Evolutionary conservation across 768 basidiomycete genomes (phyloP).

Genomic region (Amanita phalloides): DNA sequence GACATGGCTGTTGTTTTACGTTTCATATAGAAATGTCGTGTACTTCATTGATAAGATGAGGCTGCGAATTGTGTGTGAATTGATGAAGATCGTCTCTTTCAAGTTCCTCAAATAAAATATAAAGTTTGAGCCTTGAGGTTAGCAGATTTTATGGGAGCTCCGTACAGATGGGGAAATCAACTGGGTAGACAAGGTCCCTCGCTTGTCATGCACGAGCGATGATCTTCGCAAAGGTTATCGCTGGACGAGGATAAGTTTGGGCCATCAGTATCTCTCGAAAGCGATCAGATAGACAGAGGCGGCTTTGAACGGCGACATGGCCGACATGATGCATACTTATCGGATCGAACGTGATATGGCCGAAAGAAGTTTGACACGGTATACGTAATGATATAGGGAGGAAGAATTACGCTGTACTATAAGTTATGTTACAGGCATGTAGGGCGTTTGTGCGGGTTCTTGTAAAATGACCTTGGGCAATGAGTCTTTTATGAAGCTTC

Average conservation of each 20-base stretch:
- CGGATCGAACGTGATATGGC: background rate
- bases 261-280: background rate
- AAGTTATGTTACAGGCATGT: background rate
- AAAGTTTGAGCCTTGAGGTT: too few relatives aligned
- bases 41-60: background rate
- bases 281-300: background rate
- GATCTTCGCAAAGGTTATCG: too few relatives aligned
- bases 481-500: too few relatives aligned
- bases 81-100: background rate
- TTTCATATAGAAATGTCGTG: background rate
- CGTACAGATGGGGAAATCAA: too few relatives aligned
- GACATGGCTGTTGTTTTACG: too few relatives aligned
- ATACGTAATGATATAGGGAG: background rate
- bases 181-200: too few relatives aligned
- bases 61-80: background rate
- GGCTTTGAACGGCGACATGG: background rate
- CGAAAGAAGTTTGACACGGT: background rate
- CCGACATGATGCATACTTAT: background rate
- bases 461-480: too few relatives aligned
- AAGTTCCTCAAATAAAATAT: too few relatives aligned
- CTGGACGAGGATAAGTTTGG: too few relatives aligned
- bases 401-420: background rate
- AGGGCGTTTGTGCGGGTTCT: too few relatives aligned
- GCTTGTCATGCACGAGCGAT: too few relatives aligned
- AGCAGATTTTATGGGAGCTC: too few relatives aligned